phyloP scores from a whole-genome alignment of 345 rosid genomes.

The Citrus hindsii region DNA sequence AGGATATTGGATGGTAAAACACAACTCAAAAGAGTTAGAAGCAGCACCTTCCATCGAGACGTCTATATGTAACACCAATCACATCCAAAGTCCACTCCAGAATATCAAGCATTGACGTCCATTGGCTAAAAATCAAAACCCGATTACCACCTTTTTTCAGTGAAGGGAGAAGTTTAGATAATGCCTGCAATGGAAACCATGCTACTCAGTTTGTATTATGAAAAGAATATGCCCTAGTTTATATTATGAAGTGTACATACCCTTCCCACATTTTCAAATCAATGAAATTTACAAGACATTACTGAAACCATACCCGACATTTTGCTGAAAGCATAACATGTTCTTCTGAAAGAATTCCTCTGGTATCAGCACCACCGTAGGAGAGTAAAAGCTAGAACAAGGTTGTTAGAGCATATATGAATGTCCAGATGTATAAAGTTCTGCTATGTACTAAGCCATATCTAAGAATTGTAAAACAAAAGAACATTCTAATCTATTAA shows the following conservation, averaged over 20 bases:
- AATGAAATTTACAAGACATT: not conserved
- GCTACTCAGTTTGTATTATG: not conserved
- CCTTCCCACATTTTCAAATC: not conserved
- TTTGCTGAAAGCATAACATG: slow-evolving; percentile 91
- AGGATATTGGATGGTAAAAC: not conserved
- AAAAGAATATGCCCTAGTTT: not conserved
- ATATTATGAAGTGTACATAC: not conserved
- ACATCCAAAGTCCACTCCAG: slow-evolving; percentile 93
- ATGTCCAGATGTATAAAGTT: not conserved
- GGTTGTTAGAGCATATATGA: slow-evolving; percentile 5
- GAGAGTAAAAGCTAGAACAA: slow-evolving; percentile 62
- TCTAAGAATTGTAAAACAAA: not conserved
- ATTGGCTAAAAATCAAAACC: slow-evolving; percentile 90
- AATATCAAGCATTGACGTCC: slow-evolving; percentile 99
- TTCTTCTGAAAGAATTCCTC: slow-evolving; percentile 74
- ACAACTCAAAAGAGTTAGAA: not conserved
- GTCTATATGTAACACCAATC: slow-evolving; percentile 77
- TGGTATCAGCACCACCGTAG: slow-evolving; percentile 47
- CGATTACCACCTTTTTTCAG: slow-evolving; percentile 68
- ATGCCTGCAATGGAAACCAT: slow-evolving; percentile 40
- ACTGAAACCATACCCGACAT: slow-evolving; percentile 56
- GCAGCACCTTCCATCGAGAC: slow-evolving; percentile 88
- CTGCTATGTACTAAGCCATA: not conserved
- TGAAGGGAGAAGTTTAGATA: slow-evolving; percentile 82
- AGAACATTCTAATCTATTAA: not conserved